These are phyloP conservation scores for Mycena vitilis DNA, from an alignment of 768 basidiomycete genomes.

Conservation along the genomic window DNA sequence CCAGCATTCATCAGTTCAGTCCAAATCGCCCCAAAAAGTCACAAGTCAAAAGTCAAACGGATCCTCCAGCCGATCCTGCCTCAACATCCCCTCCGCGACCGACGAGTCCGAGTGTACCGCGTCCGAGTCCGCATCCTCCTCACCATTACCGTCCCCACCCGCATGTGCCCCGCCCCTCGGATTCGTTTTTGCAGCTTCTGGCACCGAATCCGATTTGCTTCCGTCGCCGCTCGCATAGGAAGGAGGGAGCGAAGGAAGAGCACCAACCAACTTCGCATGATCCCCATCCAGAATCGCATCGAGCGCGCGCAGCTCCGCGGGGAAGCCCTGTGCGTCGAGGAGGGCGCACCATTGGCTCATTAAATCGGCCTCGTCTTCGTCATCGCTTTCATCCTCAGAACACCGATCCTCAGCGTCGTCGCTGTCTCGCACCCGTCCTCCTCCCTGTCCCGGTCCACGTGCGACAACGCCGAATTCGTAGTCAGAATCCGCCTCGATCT, in stretches of 20 bases:
- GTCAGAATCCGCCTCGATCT: no score
- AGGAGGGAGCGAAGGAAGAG: no score
- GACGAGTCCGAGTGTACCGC: not conserved
- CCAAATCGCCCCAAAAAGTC: no score
- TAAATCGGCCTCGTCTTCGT: conserved; percentile 2
- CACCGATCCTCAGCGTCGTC: conserved; percentile 6
- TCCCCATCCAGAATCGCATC: conserved; percentile 2
- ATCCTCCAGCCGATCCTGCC: conserved; percentile 1
- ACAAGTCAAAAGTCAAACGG: not conserved
- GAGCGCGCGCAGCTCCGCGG: not conserved
- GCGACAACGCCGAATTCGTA: no score
- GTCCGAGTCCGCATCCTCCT: not conserved
- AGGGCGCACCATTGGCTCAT: conserved; percentile 25
- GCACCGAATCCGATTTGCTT: not conserved
- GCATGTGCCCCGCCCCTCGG: not conserved
- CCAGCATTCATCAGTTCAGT: no score
- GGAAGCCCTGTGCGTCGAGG: conserved; percentile 1
- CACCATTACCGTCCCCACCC: not conserved
- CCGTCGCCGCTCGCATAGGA: no score
- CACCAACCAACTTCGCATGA: not conserved
- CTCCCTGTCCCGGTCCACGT: no score
- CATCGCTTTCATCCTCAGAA: not conserved
- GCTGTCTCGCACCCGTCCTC: no score
- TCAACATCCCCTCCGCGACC: not conserved
- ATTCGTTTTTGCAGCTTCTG: not conserved